A percentile compares a stretch with the other conserved stretches of the same genome.
Evolutionary conservation across 306 rosid species (phyloP).

Genomic region (Vigna reflexopilosa): DNA sequence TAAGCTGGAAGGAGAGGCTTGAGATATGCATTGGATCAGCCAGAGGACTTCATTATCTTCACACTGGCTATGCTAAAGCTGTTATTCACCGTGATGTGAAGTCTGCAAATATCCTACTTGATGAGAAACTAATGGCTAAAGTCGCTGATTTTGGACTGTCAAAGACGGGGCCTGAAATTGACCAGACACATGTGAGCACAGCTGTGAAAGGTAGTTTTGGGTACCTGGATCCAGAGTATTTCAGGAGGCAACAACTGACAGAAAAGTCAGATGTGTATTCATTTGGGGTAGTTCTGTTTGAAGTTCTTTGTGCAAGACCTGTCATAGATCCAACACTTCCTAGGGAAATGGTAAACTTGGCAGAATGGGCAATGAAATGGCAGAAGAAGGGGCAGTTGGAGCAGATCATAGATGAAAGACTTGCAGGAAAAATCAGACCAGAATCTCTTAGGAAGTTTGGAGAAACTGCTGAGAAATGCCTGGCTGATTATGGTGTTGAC

Average conservation of each 20-base stretch:
- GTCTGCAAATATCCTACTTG: constrained; percentile 88
- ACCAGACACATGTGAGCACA: constrained; percentile 89
- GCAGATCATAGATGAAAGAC: constrained; percentile 72
- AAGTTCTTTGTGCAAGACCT: constrained; percentile 88
- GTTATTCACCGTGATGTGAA: constrained; percentile 93
- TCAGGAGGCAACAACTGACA: constrained; percentile 84
- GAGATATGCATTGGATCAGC: constrained; percentile 93
- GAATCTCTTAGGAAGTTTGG: constrained; percentile 87
- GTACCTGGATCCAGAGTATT: constrained; percentile 92
- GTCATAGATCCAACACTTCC: constrained; percentile 89
- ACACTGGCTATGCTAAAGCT: constrained; percentile 88
- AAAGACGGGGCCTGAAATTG: constrained; percentile 82
- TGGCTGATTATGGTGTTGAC: constrained; percentile 84
- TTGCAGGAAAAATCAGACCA: constrained; percentile 70
- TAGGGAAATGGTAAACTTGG: constrained; percentile 86
- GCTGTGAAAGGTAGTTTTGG: constrained; percentile 92
- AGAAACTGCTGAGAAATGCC: constrained; percentile 90
- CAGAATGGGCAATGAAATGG: constrained; percentile 96
- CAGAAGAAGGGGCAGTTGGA: constrained; percentile 83
- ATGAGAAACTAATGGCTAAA: constrained; percentile 92
- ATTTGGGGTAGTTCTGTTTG: constrained; percentile 88
- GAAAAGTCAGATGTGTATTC: constrained; percentile 93
- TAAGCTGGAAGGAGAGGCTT: constrained; percentile 89
- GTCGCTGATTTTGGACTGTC: constrained; percentile 94
- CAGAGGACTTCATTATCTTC: constrained; percentile 94